Base-by-base conservation (phyloP, 78 protist species). In the Guillardia theta region DNA sequence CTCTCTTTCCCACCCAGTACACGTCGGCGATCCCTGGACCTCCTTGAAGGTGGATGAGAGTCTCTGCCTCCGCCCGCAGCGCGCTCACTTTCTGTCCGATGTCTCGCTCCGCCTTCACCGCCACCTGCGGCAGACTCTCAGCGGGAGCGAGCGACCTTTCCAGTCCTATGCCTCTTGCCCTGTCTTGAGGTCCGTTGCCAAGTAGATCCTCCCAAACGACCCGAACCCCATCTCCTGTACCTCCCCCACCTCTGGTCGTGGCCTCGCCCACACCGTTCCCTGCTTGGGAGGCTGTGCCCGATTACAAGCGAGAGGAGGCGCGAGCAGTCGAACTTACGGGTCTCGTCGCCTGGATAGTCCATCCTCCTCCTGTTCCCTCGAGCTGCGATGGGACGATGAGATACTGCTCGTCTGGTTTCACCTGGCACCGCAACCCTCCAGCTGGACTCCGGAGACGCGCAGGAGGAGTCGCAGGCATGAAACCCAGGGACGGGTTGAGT, bases 241-340 rank as follows among this genome's bases (percentile, higher is more conserved):
- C 48, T 78, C 90, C 48, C 90, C 90, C 41, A 78, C 50, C 3
- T 78, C 18, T 10, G 90, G 90, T 18, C 90, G 45, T 8, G 90
- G 90, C 24, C 90, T 37, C 41, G 90, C 90, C 90, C 90, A 78
- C 45, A 78, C 90, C 18, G 90, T 78, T 36, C 90, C 90, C 8
- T 18, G 44, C 48, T 70, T 70, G 9, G 87, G 87, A 4, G 90
- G 50, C 48, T 70, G 83, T 21, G 9, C 78, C n/a, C 83, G 1
- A 12, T 22, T 18, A 9, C 3, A 18, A 70, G 45, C 15, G 83
- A 4, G 1, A 70, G 36, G 41, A 33, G 83, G 83, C 1, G 6
- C 41, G 4, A 24, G 9, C 27, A 24, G 41, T 24, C 10, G 41
- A 18, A 70, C 83, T 1, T 12, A 70, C 41, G 46, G 90, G 44